A percentile compares a stretch with the other conserved stretches of the same genome.
phyloP scores from a whole-genome alignment of 2,329 filamentous ascomycete genomes.

The Emericellopsis atlantica region DNA sequence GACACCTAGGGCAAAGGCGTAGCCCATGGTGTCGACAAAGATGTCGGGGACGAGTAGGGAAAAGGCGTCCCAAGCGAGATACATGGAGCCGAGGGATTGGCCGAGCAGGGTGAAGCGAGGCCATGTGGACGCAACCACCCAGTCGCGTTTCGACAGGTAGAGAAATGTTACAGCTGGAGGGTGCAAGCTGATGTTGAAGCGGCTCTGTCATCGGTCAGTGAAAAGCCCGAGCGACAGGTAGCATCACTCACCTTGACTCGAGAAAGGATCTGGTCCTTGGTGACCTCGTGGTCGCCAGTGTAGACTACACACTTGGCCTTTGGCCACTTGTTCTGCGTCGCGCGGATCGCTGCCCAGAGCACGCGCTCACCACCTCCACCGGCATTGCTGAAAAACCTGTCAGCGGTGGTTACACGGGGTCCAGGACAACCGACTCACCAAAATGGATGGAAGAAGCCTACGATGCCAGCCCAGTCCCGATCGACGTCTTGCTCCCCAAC shows the following conservation, averaged over 20 bases:
- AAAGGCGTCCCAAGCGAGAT: conserved; percentile 87
- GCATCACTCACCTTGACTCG: conserved; percentile 51
- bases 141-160: conserved; percentile 78
- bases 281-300: conserved; percentile 84
- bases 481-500: conserved; percentile 35
- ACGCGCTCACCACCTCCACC: conserved; percentile 93
- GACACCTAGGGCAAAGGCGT: conserved; percentile 78
- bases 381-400: conserved; percentile 56
- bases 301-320: conserved; percentile 85
- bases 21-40: conserved; percentile 97
- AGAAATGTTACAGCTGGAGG: conserved; percentile 75
- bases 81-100: conserved; percentile 80
- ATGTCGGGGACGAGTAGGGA: conserved; percentile 84
- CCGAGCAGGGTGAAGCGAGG: conserved; percentile 85
- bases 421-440: conserved; percentile 45
- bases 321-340: conserved; percentile 81
- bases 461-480: conserved; percentile 65
- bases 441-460: conserved; percentile 97
- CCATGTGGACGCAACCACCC: conserved; percentile 78
- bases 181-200: conserved; percentile 88
- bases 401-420: background rate
- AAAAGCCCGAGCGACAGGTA: too few species aligned
- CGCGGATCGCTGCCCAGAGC: conserved; percentile 87
- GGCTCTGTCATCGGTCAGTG: conserved; percentile 34
- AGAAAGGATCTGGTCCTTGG: conserved; percentile 65